Evolutionary conservation across 2,329 filamentous ascomycete genomes (phyloP).

Genomic region (Alternaria sp.): DNA sequence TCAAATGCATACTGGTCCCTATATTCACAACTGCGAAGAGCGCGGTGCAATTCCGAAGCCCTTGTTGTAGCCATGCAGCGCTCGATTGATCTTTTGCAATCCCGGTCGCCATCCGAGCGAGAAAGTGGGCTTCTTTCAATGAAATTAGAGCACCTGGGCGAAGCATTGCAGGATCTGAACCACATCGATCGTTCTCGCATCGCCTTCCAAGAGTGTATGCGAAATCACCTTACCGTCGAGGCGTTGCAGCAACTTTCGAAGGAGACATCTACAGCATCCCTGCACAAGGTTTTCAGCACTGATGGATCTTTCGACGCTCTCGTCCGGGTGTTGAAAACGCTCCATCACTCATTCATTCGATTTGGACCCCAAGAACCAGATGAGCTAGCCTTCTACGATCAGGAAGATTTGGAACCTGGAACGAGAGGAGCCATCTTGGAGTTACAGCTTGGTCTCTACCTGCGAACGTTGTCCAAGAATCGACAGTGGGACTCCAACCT

Average conservation of each 20-base stretch:
- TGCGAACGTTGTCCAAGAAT: constrained; percentile 37
- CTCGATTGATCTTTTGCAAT: constrained; percentile 68
- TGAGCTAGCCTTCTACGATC: constrained; percentile 54
- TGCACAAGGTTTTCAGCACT: constrained; percentile 61
- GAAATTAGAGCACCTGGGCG: constrained; percentile 72
- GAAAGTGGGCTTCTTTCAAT: constrained; percentile 64
- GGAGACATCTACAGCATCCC: constrained; percentile 57
- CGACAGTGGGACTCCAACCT: constrained; percentile 39
- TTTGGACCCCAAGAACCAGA: constrained; percentile 56
- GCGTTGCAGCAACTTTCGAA: constrained; percentile 61
- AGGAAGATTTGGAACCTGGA: constrained; percentile 29
- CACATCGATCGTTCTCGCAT: constrained; percentile 64
- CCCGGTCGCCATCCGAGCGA: constrained; percentile 61
- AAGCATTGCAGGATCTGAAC: constrained; percentile 62
- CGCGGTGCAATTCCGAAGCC: constrained; percentile 51
- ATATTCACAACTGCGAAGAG: constrained; percentile 59
- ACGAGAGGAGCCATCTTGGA: constrained; percentile 51
- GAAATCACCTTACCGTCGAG: constrained; percentile 65
- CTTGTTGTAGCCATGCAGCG: constrained; percentile 65
- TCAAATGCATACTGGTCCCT: constrained; percentile 75
- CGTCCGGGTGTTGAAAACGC: constrained; percentile 64
- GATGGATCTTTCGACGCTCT: constrained; percentile 60
- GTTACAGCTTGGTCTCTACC: constrained; percentile 48
- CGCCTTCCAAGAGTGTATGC: constrained; percentile 66
- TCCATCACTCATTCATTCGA: constrained; percentile 60